phyloP scores from a whole-genome alignment of 2,329 filamentous ascomycete genomes.

The Trichoderma hamatum region DNA sequence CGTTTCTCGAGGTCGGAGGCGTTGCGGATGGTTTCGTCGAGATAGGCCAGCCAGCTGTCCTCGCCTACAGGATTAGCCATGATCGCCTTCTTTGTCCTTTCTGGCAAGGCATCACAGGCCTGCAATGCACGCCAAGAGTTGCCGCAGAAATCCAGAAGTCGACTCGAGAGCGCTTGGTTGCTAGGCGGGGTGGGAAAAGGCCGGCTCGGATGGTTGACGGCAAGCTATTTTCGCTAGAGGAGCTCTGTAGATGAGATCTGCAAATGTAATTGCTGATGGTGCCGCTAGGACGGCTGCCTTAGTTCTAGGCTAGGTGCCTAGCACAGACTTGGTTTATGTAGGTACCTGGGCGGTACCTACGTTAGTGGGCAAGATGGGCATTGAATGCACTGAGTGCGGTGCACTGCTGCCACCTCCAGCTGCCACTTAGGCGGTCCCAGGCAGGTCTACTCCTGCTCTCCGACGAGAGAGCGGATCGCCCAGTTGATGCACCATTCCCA shows the following conservation, averaged over 20 bases:
- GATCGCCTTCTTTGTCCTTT: slow-evolving; percentile 32
- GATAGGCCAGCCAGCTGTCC: slow-evolving; percentile 75
- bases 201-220: background rate
- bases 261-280: background rate
- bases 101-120: slow-evolving; percentile 34
- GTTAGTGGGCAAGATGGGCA: background rate
- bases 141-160: background rate
- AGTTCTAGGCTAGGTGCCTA: too few species aligned
- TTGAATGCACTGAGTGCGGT: background rate
- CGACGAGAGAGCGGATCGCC: background rate
- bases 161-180: background rate
- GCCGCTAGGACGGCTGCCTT: background rate
- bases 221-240: background rate
- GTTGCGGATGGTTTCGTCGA: slow-evolving; percentile 69
- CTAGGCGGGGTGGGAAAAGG: background rate
- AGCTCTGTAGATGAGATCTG: slow-evolving; percentile 8
- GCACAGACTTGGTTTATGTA: background rate
- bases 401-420: background rate
- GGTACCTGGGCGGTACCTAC: background rate
- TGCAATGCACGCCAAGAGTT: background rate
- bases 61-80: slow-evolving; percentile 69
- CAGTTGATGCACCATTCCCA: background rate
- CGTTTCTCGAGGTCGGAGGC: slow-evolving; percentile 67
- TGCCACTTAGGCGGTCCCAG: background rate
- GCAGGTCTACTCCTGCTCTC: too few species aligned